Base-by-base conservation (phyloP, 176 grass and related monocot species). In the Otatea glauca region DNA sequence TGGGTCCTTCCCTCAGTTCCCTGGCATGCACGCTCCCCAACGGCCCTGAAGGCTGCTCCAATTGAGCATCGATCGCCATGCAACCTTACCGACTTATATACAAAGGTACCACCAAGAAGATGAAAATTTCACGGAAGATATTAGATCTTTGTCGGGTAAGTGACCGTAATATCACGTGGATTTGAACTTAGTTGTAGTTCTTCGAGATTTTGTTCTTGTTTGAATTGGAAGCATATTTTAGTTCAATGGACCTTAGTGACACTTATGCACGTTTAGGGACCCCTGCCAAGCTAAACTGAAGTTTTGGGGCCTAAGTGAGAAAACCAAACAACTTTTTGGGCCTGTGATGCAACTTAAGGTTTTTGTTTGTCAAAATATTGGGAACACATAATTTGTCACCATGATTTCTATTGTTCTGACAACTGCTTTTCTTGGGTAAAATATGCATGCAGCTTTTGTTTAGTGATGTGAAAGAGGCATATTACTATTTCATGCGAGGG, bases 61-160 rank as follows among this genome's bases (percentile, higher is more conserved):
- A 83, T 97, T 60, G 90, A 97, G 88, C 91, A 92, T 21, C 68
- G 73, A 71, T 43, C 92, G 62, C 79, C 90, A 13, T 97, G 92
- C 81, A 94, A 82, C 64, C 88, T 97, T 45, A 83, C 90, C 29
- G 94, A 97, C 65, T 65, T 97, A 83, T 97, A 83, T 97, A 97
- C 65, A 94, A 92, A 79, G 94, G 94, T 50, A 84, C 73, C 25
- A 89, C 90, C 24, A 94, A 88, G 81, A 97, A 94, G 86, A 97
- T 97, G 94, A 97, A 94, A 84, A 97, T 97, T 54, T 97, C 94
- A 13, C 88, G 94, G 65, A 90, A 97, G 77, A 87, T 94, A 70
- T 72, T 90, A 29, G 94, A 94, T 84, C 55, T 86, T 86, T 32
- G 73, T 75, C 43, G 88, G 94, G 94, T 97, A 65, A 88, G 83